These are phyloP conservation scores for Epichloe gansuensis DNA, from an alignment of 2,329 filamentous ascomycete species.

Conservation along the genomic window DNA sequence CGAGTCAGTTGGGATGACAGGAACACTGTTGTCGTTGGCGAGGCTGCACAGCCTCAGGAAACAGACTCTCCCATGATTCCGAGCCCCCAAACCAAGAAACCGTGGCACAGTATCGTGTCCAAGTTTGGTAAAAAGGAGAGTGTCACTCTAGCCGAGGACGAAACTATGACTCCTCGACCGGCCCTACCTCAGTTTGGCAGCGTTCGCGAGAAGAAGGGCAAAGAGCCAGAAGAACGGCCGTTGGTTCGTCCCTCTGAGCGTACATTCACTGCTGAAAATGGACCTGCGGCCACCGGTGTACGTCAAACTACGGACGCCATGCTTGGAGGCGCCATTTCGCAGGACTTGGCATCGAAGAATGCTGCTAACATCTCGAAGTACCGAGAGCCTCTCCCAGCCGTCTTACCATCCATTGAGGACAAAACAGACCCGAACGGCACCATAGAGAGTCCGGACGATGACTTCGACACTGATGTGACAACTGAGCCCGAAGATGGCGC, in stretches of 20 bases:
- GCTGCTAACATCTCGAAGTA: conserved; percentile 43
- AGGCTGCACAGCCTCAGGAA: conserved; percentile 26
- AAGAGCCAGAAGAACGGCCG: conserved; percentile 40
- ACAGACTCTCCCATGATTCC: conserved; percentile 26
- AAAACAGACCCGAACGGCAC: conserved; percentile 48
- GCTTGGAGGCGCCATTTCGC: conserved; percentile 40
- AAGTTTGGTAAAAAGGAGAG: conserved; percentile 37
- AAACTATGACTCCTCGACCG: conserved; percentile 61
- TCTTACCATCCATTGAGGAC: conserved; percentile 57
- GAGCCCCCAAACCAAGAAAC: conserved; percentile 26
- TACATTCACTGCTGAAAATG: conserved; percentile 11
- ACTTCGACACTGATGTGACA: conserved; percentile 10
- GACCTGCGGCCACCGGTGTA: conserved; percentile 9
- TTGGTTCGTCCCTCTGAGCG: conserved; percentile 41
- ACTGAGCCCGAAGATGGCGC: conserved; percentile 7
- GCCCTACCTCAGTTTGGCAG: conserved; percentile 65
- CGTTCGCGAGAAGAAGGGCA: conserved; percentile 48
- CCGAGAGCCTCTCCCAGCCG: conserved; percentile 54
- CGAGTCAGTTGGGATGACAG: conserved; percentile 71
- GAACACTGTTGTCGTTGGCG: conserved; percentile 39
- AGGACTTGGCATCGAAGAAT: conserved; percentile 40
- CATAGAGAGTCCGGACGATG: conserved; percentile 19
- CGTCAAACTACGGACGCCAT: conserved; percentile 47
- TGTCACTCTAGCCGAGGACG: conserved; percentile 42
- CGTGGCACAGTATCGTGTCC: conserved; percentile 39